These are phyloP conservation scores for Neofusicoccum kwambonambiense DNA, from an alignment of 2,329 filamentous ascomycete species.

Conservation along the genomic window DNA sequence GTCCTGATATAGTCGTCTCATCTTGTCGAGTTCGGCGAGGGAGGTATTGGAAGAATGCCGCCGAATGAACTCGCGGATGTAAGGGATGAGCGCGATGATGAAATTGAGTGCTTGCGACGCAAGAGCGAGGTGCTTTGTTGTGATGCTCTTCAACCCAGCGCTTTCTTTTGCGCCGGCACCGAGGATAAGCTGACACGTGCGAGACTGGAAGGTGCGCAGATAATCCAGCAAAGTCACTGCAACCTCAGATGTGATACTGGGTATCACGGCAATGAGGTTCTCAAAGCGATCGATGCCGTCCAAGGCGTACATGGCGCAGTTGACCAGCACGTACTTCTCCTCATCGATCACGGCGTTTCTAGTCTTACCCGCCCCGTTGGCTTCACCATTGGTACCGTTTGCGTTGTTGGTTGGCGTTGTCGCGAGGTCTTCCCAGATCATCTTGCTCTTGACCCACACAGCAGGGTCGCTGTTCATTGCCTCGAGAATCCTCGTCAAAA, in stretches of 20 bases:
- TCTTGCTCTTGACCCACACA: slow-evolving; percentile 63
- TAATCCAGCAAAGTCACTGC: slow-evolving; percentile 78
- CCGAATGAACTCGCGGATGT: slow-evolving; percentile 86
- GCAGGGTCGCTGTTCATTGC: slow-evolving; percentile 69
- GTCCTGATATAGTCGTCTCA: slow-evolving; percentile 79
- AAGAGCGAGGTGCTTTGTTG: slow-evolving; percentile 88
- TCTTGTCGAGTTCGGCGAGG: slow-evolving; percentile 83
- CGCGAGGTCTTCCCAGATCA: slow-evolving; percentile 27
- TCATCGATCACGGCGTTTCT: slow-evolving; percentile 77
- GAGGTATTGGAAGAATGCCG: slow-evolving; percentile 57
- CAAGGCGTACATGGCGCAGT: slow-evolving; percentile 78
- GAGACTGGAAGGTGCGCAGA: slow-evolving; percentile 90
- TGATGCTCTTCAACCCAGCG: slow-evolving; percentile 92
- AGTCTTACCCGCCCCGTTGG: slow-evolving; percentile 33
- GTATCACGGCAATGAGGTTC: slow-evolving; percentile 78
- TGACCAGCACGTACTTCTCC: slow-evolving; percentile 81
- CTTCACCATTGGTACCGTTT: slow-evolving; percentile 32
- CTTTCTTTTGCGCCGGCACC: slow-evolving; percentile 87
- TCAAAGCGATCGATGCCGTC: slow-evolving; percentile 79
- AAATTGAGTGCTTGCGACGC: slow-evolving; percentile 88
- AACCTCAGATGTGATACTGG: slow-evolving; percentile 84
- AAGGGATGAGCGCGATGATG: slow-evolving; percentile 80
- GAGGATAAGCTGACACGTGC: slow-evolving; percentile 92
- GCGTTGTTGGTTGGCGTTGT: slow-evolving; percentile 19
- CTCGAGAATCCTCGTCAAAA: slow-evolving; percentile 65